These are phyloP conservation scores for Hortaea sp. DNA, from an alignment of 2,329 filamentous ascomycete genomes.

Conservation along the genomic window DNA sequence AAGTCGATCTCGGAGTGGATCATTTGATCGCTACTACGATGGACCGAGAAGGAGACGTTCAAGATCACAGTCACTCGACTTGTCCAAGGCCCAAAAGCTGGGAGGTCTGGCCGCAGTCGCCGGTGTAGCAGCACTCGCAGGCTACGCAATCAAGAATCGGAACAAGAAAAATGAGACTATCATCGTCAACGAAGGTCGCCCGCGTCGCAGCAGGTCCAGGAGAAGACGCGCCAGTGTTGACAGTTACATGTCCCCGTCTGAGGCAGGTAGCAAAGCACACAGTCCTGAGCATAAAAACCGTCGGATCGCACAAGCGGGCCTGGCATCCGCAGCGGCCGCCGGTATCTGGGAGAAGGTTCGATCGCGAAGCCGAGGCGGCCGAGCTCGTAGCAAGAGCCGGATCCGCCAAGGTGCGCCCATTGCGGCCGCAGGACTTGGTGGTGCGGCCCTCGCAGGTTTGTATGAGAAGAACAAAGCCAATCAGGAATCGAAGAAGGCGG, in stretches of 20 bases:
- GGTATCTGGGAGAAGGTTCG: slow-evolving; percentile 49
- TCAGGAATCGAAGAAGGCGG: slow-evolving; percentile 42
- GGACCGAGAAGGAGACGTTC: slow-evolving; percentile 19
- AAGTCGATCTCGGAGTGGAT: slow-evolving; percentile 5
- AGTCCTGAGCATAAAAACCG: slow-evolving; percentile 45
- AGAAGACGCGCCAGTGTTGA: slow-evolving; percentile 32
- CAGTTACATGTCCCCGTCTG: slow-evolving; percentile 12
- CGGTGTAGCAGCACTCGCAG: slow-evolving; percentile 48
- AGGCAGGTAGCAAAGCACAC: slow-evolving; percentile 19
- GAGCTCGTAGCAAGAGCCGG: slow-evolving; percentile 42
- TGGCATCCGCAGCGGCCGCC: slow-evolving; percentile 52
- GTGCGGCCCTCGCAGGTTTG: slow-evolving; percentile 50
- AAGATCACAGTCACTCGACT: slow-evolving; percentile 23
- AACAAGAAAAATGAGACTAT: slow-evolving; percentile 39
- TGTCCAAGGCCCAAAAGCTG: slow-evolving; percentile 41
- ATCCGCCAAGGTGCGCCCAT: slow-evolving; percentile 49
- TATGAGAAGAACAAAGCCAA: slow-evolving; percentile 55
- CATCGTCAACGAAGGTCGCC: slow-evolving; percentile 31
- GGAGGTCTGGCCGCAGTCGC: slow-evolving; percentile 51
- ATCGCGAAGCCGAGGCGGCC: slow-evolving; percentile 46
- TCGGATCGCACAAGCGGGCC: slow-evolving; percentile 51
- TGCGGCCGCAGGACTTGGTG: slow-evolving; percentile 50
- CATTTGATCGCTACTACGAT: slow-evolving; percentile 14
- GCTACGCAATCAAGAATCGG: slow-evolving; percentile 40
- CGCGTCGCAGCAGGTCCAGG: slow-evolving; percentile 34